A percentile compares a stretch with the other conserved stretches of the same genome.
phyloP scores from a whole-genome alignment of 2,329 filamentous ascomycete genomes.

The Botrytis medusae region DNA sequence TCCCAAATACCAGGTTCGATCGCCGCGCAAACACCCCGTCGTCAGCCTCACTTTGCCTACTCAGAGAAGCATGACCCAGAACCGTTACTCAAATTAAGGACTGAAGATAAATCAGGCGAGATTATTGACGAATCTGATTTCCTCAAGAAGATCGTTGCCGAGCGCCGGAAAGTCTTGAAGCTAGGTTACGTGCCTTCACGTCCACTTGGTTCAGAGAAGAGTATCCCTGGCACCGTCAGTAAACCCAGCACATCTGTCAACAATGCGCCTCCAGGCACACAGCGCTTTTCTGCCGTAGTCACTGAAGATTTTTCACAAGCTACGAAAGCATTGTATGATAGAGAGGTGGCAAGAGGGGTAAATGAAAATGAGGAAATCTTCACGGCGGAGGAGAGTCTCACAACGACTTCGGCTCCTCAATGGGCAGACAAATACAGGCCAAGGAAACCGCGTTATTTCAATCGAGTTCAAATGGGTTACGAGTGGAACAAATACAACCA shows the following conservation, averaged over 20 bases:
- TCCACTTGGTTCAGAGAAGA: conserved; percentile 43
- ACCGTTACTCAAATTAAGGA: conserved; percentile 60
- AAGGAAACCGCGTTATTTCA: conserved; percentile 94
- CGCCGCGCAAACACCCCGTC: conserved; percentile 24
- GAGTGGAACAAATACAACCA: conserved; percentile 99
- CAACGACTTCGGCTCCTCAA: conserved; percentile 61
- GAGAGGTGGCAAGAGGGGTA: conserved; percentile 87
- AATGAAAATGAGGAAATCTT: conserved; percentile 96
- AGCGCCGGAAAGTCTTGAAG: conserved; percentile 61
- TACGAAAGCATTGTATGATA: conserved; percentile 85
- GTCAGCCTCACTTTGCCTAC: conserved; percentile 41
- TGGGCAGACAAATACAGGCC: conserved; percentile 86
- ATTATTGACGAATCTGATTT: conserved; percentile 59
- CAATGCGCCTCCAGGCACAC: conserved; percentile 54
- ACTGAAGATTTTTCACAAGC: conserved; percentile 83
- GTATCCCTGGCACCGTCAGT: conserved; percentile 37
- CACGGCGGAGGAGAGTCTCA: conserved; percentile 79
- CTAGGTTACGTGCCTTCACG: conserved; percentile 67
- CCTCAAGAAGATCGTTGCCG: conserved; percentile 54
- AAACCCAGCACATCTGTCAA: conserved; percentile 42
- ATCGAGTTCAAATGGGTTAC: conserved; percentile 97
- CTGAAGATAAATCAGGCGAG: conserved; percentile 62
- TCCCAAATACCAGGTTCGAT: conserved; percentile 23
- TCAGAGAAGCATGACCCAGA: conserved; percentile 60
- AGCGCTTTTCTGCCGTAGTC: conserved; percentile 66